Evolutionary conservation across 495 filamentous ascomycete genomes (phyloP), one percentile per base, ranked within the genome.

Genomic region (Penicillium lividum): DNA sequence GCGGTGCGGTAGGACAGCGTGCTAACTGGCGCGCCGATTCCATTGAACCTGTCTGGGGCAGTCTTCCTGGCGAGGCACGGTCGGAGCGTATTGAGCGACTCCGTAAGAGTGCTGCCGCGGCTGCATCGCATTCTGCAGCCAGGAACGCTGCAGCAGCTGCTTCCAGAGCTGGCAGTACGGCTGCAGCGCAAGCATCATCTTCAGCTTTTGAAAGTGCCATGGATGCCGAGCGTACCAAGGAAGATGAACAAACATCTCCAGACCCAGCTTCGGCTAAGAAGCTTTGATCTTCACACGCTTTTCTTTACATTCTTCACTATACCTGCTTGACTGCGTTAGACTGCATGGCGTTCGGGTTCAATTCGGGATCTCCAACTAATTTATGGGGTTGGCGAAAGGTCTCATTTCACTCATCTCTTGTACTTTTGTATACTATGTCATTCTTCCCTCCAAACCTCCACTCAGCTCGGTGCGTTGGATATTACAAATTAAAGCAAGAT

Each of bases 11-110:
- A 7, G 53, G 60, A 38, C 65, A 67, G 44, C 73, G 74, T 1
- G 60, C 67, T 3, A 80, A 80, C 47, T 80, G 77, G 77, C 77
- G 75, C 2, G 76, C 77, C 18, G 77, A 80, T 54, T 74, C 75
- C 3, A 76, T 80, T 51, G 77, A 80, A 46, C 77, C 74, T 7
- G 68, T 77, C 40, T 75, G 75, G 74, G 66, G 74, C 30, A 71
- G 73, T 64, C 63, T 80, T 5, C 77, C 79, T 18, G 77, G 78
- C 18, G 77, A 80, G 62, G 72, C 69, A 11, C 69, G 78, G 36
- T 60, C 65, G 7, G 80, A 82, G 46, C 66, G 77, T 16, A 65
- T 81, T 49, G 74, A 66, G 55, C 70, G 76, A 22, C 60, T 77
- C 18, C 71, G 69, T 51, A 75, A 79, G n/a, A 67, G 68, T 15